Evolutionary conservation across 2,329 filamentous ascomycete species (phyloP).

Genomic region (Epicoccum sorghinum): DNA sequence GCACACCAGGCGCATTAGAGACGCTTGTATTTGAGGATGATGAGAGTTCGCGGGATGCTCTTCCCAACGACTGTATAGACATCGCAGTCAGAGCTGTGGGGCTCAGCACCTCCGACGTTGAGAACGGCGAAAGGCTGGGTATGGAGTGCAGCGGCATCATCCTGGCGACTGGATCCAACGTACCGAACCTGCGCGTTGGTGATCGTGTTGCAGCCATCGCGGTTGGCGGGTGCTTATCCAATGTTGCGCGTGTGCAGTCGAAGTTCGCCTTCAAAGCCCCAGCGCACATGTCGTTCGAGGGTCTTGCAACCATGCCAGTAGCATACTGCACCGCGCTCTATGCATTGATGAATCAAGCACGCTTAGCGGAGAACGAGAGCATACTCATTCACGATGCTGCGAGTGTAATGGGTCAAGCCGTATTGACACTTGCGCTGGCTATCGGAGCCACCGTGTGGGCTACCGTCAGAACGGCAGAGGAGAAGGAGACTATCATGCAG

Average conservation of each 20-base stretch:
- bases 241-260: conserved; percentile 23
- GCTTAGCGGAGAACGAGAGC: conserved; percentile 40
- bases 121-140: background rate
- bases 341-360: conserved; percentile 36
- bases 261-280: conserved; percentile 27
- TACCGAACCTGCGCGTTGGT: conserved; percentile 27
- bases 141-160: conserved; percentile 24
- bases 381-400: conserved; percentile 40
- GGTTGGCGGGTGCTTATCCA: conserved; percentile 26
- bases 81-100: conserved; percentile 41
- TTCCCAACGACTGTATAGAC: conserved; percentile 36
- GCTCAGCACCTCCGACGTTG: background rate
- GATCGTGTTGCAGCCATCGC: conserved; percentile 34
- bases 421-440: conserved; percentile 30
- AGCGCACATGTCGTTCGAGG: conserved; percentile 30
- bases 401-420: conserved; percentile 38
- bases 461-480: conserved; percentile 32
- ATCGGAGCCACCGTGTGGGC: conserved; percentile 30
- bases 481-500: conserved; percentile 27
- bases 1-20: conserved; percentile 23
- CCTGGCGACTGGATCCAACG: conserved; percentile 16
- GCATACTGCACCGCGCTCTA: conserved; percentile 34
- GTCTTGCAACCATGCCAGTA: conserved; percentile 28
- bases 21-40: conserved; percentile 29
- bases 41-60: background rate